Percentiles rank a stretch among this genome's conserved stretches.
These are phyloP conservation scores for Dothidotthia symphoricarpi DNA, from an alignment of 2,329 filamentous ascomycete genomes.

Conservation along the genomic window DNA sequence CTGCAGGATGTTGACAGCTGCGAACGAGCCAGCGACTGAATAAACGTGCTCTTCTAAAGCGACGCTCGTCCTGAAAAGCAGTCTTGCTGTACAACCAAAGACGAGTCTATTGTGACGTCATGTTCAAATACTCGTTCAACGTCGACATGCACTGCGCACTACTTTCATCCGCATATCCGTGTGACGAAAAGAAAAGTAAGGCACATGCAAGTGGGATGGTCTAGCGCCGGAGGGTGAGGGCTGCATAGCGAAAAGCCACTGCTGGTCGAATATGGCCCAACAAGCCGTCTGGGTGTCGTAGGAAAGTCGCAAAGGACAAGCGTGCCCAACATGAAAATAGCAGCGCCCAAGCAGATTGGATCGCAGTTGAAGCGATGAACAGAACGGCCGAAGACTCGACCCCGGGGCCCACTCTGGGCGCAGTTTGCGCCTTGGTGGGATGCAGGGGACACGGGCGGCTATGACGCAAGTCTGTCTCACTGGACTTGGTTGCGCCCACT, in stretches of 20 bases:
- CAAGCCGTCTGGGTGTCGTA: too few species aligned
- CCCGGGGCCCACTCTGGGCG: conserved; percentile 13
- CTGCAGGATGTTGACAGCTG: not conserved
- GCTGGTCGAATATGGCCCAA: too few species aligned
- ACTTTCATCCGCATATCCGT: too few species aligned
- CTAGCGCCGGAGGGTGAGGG: too few species aligned
- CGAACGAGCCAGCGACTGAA: not conserved
- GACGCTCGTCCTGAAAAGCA: too few species aligned
- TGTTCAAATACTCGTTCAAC: too few species aligned
- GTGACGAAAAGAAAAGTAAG: too few species aligned
- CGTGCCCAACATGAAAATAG: conserved; percentile 14
- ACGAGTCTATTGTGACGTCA: too few species aligned
- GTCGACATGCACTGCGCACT: too few species aligned
- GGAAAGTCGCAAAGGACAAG: conserved; percentile 10
- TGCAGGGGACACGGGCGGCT: conserved; percentile 15
- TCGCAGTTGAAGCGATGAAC: conserved; percentile 2
- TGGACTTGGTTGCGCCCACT: conserved; percentile 26
- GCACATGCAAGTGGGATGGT: too few species aligned
- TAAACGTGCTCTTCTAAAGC: conserved; percentile 1
- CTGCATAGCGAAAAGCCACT: too few species aligned
- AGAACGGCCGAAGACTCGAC: conserved; percentile 6
- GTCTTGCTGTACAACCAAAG: too few species aligned
- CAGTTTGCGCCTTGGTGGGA: conserved; percentile 10
- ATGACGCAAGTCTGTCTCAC: conserved; percentile 27
- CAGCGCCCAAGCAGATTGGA: conserved; percentile 13